Evolutionary conservation across 2,329 filamentous ascomycete species (phyloP).

Genomic region (Stromatinia cepivora): DNA sequence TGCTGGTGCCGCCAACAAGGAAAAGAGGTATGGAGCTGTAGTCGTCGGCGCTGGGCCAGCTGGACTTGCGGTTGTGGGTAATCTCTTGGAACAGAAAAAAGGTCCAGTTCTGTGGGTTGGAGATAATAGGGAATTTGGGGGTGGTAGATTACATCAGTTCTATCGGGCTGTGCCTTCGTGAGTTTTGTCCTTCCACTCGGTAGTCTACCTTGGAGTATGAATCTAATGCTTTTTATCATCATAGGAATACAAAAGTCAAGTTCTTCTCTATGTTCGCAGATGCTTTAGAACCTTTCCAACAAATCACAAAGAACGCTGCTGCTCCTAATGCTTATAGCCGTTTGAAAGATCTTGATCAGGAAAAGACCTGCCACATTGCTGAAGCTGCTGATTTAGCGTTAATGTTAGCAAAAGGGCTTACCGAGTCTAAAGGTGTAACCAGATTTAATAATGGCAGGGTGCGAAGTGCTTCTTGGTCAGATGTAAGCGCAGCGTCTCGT

Average conservation of each 20-base stretch:
- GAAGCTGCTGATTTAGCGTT: slow-evolving; percentile 57
- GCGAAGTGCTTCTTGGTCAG: slow-evolving; percentile 44
- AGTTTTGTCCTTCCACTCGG: neutral
- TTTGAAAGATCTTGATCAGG: slow-evolving; percentile 55
- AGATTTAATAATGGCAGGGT: slow-evolving; percentile 44
- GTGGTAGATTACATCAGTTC: slow-evolving; percentile 51
- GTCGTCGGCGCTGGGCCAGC: slow-evolving; percentile 60
- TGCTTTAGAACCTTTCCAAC: slow-evolving; percentile 52
- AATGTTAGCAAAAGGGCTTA: slow-evolving; percentile 48
- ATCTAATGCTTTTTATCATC: neutral
- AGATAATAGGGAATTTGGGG: slow-evolving; percentile 49
- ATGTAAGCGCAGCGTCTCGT: slow-evolving; percentile 33
- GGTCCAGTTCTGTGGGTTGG: slow-evolving; percentile 60
- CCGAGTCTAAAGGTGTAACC: slow-evolving; percentile 44
- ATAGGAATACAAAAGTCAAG: slow-evolving; percentile 60
- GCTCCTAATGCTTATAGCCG: slow-evolving; percentile 55
- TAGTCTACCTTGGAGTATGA: neutral
- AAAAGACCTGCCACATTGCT: slow-evolving; percentile 57
- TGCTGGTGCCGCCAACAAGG: neutral
- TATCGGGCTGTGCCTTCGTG: slow-evolving; percentile 61
- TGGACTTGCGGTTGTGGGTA: slow-evolving; percentile 61
- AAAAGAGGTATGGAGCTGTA: slow-evolving; percentile 50
- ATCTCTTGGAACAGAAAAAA: slow-evolving; percentile 56
- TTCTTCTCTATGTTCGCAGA: slow-evolving; percentile 59
- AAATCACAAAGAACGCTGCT: slow-evolving; percentile 49